These are phyloP conservation scores for Claviceps cyperi DNA, from an alignment of 2,329 filamentous ascomycete species.

Conservation along the genomic window DNA sequence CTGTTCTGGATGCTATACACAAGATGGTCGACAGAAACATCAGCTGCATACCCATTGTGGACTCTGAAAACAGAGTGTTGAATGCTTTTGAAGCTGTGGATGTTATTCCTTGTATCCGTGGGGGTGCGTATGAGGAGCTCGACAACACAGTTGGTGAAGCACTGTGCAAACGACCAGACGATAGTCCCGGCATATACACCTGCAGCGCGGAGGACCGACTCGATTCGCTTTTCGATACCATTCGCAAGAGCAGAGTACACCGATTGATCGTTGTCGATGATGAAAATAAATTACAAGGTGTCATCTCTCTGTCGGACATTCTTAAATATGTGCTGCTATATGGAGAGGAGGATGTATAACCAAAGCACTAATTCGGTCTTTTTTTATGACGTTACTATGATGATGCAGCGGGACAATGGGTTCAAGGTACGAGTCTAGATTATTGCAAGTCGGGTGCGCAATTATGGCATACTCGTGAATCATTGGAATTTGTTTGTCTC, in stretches of 20 bases:
- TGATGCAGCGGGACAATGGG: neutral
- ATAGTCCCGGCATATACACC: conserved; percentile 93
- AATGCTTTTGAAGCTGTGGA: conserved; percentile 98
- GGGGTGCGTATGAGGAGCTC: conserved; percentile 82
- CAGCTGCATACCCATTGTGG: conserved; percentile 85
- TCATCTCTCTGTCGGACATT: conserved; percentile 91
- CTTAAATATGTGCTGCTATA: conserved; percentile 83
- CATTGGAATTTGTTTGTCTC: neutral
- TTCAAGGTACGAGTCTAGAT: neutral
- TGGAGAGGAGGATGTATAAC: conserved; percentile 44
- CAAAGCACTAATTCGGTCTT: neutral
- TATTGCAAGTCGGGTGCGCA: conserved; percentile 1
- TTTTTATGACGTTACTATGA: neutral
- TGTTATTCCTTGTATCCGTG: conserved; percentile 90
- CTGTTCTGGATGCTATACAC: conserved; percentile 89
- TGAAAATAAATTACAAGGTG: conserved; percentile 67
- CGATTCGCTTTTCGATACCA: conserved; percentile 92
- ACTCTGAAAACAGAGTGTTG: conserved; percentile 60
- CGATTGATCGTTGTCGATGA: conserved; percentile 88
- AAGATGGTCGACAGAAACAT: conserved; percentile 87
- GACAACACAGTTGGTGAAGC: conserved; percentile 78
- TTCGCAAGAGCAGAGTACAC: conserved; percentile 88
- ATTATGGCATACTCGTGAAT: neutral
- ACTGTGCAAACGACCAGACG: conserved; percentile 70
- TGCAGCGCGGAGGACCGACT: conserved; percentile 84